phyloP scores from a whole-genome alignment of 495 filamentous ascomycete species.

The Amphirosellinia nigrospora region DNA sequence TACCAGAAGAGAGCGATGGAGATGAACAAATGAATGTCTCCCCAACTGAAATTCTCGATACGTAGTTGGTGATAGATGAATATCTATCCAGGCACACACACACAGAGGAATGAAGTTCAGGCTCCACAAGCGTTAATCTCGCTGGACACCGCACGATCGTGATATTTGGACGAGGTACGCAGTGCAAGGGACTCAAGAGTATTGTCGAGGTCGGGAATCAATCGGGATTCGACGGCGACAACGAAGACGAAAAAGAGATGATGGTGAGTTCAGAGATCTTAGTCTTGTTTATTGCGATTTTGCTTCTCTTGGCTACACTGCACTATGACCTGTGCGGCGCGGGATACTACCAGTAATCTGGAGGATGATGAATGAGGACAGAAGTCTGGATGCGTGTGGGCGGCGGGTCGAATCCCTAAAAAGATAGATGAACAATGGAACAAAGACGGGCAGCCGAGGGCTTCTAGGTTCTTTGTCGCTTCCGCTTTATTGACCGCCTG shows the following conservation, averaged over 20 bases:
- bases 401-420: conserved; percentile 35
- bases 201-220: conserved; percentile 39
- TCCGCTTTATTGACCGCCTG: conserved; percentile 31
- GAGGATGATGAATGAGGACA: conserved; percentile 7
- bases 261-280: conserved; percentile 30
- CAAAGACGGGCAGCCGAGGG: conserved; percentile 30
- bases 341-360: conserved; percentile 26
- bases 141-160: conserved; percentile 27
- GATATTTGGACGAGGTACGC: conserved; percentile 31
- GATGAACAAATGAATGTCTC: conserved; percentile 99
- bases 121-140: conserved; percentile 23
- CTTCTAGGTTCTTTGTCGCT: conserved; percentile 27
- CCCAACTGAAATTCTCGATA: conserved; percentile 63
- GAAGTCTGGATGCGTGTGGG: conserved; percentile 13
- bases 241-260: not conserved
- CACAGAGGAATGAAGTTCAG: conserved; percentile 32
- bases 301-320: conserved; percentile 37
- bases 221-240: conserved; percentile 35
- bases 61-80: conserved; percentile 35
- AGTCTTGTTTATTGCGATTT: conserved; percentile 43
- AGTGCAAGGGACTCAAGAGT: conserved; percentile 34
- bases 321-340: conserved; percentile 39
- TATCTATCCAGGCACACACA: conserved; percentile 33
- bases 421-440: conserved; percentile 33
- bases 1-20: conserved; percentile 72